phyloP scores from a whole-genome alignment of 345 rosid genomes.

The Reutealis trisperma region DNA sequence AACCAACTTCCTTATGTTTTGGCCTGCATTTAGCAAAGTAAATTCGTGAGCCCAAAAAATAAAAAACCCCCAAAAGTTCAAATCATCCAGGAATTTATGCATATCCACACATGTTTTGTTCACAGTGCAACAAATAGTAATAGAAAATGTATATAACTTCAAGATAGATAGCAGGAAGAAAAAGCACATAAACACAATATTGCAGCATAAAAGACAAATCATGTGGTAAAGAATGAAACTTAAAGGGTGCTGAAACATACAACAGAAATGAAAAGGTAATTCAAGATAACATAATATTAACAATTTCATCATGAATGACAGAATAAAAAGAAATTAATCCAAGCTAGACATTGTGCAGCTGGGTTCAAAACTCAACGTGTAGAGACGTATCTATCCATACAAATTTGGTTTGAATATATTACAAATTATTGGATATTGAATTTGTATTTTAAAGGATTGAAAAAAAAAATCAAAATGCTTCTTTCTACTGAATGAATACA shows the following conservation, averaged over 20 bases:
- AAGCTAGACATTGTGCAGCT: too few relatives aligned
- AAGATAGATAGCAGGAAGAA: neutral
- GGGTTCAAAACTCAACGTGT: too few relatives aligned
- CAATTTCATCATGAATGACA: too few relatives aligned
- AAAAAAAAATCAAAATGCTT: neutral
- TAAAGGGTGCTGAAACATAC: neutral
- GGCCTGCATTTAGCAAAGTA: slow-evolving; percentile 47
- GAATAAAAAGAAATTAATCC: too few relatives aligned
- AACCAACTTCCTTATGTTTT: slow-evolving; percentile 91
- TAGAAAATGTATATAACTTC: too few relatives aligned
- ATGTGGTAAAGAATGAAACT: too few relatives aligned
- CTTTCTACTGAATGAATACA: neutral
- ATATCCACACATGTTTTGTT: neutral
- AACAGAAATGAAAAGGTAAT: too few relatives aligned
- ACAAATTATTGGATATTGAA: neutral
- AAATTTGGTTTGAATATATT: neutral
- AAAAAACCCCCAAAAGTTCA: neutral
- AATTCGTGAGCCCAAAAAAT: neutral
- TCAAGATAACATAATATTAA: too few relatives aligned
- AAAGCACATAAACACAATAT: neutral
- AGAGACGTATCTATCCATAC: too few relatives aligned
- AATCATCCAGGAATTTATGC: neutral
- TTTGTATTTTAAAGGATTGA: neutral
- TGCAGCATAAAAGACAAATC: neutral
- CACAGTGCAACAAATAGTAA: too few relatives aligned